Evolutionary conservation across 192 early-diverging fungal genomes (phyloP).

Genomic region (Backusella macrospora): DNA sequence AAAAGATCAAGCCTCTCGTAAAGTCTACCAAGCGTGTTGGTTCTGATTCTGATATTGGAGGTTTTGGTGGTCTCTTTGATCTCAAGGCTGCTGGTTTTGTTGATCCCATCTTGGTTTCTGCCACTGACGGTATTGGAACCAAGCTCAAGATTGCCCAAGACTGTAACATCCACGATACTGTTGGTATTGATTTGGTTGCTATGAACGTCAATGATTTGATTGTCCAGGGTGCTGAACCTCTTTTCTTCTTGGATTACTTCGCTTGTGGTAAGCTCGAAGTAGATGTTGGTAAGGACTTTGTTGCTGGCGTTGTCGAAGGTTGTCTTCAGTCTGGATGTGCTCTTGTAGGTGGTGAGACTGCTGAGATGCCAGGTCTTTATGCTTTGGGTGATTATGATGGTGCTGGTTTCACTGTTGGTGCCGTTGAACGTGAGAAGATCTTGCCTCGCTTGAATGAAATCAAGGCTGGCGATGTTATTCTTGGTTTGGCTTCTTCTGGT

Average conservation of each 20-base stretch:
- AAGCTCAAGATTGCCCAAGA: conserved; percentile 96
- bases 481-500: conserved; percentile 95
- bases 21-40: conserved; percentile 92
- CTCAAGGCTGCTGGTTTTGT: conserved; percentile 89
- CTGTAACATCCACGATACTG: conserved; percentile 85
- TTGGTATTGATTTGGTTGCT: conserved; percentile 97
- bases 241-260: conserved; percentile 99
- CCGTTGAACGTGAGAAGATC: conserved; percentile 88
- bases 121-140: conserved; percentile 98
- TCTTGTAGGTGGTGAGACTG: conserved; percentile 97
- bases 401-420: conserved; percentile 97
- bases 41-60: conserved; percentile 96
- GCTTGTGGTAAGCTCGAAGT: conserved; percentile 94
- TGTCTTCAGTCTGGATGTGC: conserved; percentile 90
- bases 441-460: conserved; percentile 84
- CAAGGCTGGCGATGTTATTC: conserved; percentile 76
- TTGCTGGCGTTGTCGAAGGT: conserved; percentile 92
- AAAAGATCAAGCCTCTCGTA: conserved; percentile 94
- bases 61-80: conserved; percentile 98
- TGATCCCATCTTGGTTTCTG: conserved; percentile 95
- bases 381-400: conserved; percentile 85
- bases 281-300: conserved; percentile 86
- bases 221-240: conserved; percentile 98
- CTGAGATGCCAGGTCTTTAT: conserved; percentile 99
- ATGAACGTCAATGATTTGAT: conserved; percentile 99